Base-by-base conservation (phyloP, 257 asterid genomes). In the Rehmannia glutinosa region DNA sequence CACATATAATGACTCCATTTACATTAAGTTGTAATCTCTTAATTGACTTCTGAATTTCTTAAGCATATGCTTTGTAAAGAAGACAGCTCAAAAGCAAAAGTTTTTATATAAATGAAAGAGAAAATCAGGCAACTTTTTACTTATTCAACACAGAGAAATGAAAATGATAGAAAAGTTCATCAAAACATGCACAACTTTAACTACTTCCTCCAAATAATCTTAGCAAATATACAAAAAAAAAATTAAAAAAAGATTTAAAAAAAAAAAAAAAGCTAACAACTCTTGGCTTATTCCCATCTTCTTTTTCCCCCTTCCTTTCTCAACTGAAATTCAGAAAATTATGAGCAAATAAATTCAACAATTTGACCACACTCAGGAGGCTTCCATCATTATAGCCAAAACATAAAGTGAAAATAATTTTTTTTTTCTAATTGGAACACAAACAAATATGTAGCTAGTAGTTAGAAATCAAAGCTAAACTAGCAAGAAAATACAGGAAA, bases 31-130 rank as follows among this genome's bases (percentile, higher is more conserved):
- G 32, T 24, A 50, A 67, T 67, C 66, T 16, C 45, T 41, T 66
- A 36, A 57, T 65, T 50, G 73, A 70, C 54, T 63, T 50, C 16
- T 63, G 38, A 41, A 39, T 23, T 68, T 41, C 55, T 68, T 17
- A 43, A 68, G 49, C 62, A 35, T 11, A 35, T 35, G 43, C 4
- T 30, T n/a, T n/a, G 21, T 30, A 8, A 58, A 65, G 62, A 43
- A 74, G 61, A 51, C 66, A 62, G 62, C 67, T 74, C 71, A 42
- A 17, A 52, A 21, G 19, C 8, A 23, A 33, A 8, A 45, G 53
- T 16, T 46, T 3, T 15, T 15, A 32, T 32, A 32, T 0, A 32
- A 32, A 0, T 30, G 8, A 20, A 20, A 20, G 1, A 15, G 21
- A 9, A 49, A 70, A 1, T 42, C 32, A 57, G 50, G 30, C n/a